Evolutionary conservation across 306 rosid genomes (phyloP).

Genomic region (Medicago arabica): DNA sequence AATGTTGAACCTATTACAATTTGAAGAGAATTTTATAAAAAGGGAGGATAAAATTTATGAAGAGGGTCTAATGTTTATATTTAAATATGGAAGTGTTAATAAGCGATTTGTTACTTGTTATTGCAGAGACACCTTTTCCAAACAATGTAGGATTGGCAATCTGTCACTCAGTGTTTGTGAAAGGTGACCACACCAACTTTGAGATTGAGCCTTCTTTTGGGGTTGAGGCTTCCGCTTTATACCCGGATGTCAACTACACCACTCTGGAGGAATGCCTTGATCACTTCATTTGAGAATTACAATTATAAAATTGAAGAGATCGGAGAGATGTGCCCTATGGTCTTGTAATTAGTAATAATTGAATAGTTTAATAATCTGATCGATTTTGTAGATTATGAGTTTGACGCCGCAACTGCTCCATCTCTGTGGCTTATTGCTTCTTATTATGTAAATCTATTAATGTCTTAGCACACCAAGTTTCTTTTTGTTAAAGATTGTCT

Average conservation of each 20-base stretch:
- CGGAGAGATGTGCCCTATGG: not conserved
- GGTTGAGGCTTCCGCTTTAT: conserved; percentile 76
- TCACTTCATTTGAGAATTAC: conserved; percentile 61
- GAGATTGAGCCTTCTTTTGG: conserved; percentile 83
- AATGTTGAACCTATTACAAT: not conserved
- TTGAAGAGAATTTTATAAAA: too few species aligned
- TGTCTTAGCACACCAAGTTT: not conserved
- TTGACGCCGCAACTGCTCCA: not conserved
- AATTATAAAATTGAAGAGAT: not conserved
- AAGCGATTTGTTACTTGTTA: not conserved
- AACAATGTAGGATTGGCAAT: conserved; percentile 63
- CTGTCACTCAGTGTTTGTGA: conserved; percentile 72
- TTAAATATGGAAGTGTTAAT: too few species aligned
- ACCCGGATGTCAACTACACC: conserved; percentile 86
- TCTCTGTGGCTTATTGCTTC: not conserved
- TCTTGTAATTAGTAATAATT: not conserved
- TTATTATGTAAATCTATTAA: too few species aligned
- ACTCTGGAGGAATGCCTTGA: conserved; percentile 75
- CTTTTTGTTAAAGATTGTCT: not conserved
- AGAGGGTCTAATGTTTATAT: not conserved
- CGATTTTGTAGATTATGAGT: not conserved
- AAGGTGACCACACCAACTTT: conserved; percentile 86
- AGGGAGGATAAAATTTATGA: too few species aligned
- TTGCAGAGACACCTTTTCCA: conserved; percentile 78
- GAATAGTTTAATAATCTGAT: not conserved